Percentiles rank a stretch among this genome's conserved stretches.
Conservation (phyloP, 1,284 basidiomycete species). For the Microbotryum scabiosae region DNA sequence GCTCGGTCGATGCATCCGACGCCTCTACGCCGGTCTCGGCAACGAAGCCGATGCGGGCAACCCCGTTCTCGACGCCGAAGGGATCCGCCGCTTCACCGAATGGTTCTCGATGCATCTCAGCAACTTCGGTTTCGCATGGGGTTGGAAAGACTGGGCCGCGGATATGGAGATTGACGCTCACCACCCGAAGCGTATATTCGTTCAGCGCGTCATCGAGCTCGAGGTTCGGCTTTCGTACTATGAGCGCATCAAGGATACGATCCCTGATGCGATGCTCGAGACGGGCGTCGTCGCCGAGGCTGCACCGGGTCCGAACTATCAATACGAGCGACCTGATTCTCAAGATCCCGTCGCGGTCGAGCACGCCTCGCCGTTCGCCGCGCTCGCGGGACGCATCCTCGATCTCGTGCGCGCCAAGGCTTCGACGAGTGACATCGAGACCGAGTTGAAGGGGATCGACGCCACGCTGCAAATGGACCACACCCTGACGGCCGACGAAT, state of each 20-base stretch:
- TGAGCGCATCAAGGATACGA: conserved; percentile 80
- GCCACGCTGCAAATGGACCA: conserved; percentile 35
- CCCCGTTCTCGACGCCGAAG: conserved; percentile 63
- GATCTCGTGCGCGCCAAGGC: conserved; percentile 67
- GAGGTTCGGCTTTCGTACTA: conserved; percentile 89
- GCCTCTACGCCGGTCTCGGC: conserved; percentile 63
- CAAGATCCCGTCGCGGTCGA: conserved; percentile 30
- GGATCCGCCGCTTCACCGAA: conserved; percentile 70
- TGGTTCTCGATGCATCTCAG: conserved; percentile 97
- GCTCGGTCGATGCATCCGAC: conserved; percentile 87
- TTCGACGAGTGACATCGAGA: conserved; percentile 60
- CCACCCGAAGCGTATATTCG: conserved; percentile 80
- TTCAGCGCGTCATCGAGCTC: conserved; percentile 77
- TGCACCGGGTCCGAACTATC: conserved; percentile 72
- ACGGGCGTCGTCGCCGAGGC: conserved; percentile 59
- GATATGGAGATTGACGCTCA: conserved; percentile 28
- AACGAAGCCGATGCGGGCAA: conserved; percentile 47
- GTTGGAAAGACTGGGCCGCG: conserved; percentile 91
- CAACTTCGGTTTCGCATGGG: conserved; percentile 97
- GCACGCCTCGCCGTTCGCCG: conserved; percentile 47
- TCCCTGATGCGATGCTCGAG: conserved; percentile 74
- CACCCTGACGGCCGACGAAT: conserved; percentile 40
- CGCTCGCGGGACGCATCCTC: conserved; percentile 69
- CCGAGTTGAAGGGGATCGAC: conserved; percentile 50
- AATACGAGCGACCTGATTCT: conserved; percentile 55